These are phyloP conservation scores for Lachancea dasiensis DNA, from an alignment of 805 yeast genomes.

Conservation along the genomic window DNA sequence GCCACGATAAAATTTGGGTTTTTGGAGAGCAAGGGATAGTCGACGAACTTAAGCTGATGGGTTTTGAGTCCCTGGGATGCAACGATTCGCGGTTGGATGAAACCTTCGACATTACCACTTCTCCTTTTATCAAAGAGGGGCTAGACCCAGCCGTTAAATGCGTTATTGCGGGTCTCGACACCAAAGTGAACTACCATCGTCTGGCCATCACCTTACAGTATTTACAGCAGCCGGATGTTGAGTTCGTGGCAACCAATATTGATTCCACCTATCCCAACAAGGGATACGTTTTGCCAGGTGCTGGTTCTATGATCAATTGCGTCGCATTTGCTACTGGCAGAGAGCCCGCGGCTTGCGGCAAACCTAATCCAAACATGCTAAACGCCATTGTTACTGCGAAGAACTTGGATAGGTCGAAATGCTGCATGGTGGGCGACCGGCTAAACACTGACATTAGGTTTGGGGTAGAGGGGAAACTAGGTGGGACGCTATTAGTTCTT, in stretches of 20 bases:
- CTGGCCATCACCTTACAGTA: conserved; percentile 79
- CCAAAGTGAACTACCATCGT: conserved; percentile 72
- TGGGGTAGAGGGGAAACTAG: conserved; percentile 78
- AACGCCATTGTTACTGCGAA: conserved; percentile 72
- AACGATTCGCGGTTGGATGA: conserved; percentile 55
- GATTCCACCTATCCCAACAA: conserved; percentile 92
- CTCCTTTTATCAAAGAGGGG: conserved; percentile 40
- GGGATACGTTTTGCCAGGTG: conserved; percentile 86
- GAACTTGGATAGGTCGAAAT: conserved; percentile 47
- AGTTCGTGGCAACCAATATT: conserved; percentile 87
- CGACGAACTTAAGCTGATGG: conserved; percentile 68
- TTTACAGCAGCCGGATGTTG: conserved; percentile 50
- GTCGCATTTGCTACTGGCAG: conserved; percentile 73
- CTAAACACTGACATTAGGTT: conserved; percentile 92
- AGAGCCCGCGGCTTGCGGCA: conserved; percentile 85
- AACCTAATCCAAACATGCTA: conserved; percentile 87
- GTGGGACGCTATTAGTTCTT: conserved; percentile 76
- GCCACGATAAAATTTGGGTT: conserved; percentile 73
- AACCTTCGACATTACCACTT: conserved; percentile 50
- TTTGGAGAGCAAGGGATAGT: conserved; percentile 85
- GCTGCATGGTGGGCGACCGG: conserved; percentile 94
- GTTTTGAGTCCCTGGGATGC: conserved; percentile 79
- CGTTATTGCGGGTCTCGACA: conserved; percentile 84
- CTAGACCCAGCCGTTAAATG: conserved; percentile 75
- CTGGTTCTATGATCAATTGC: conserved; percentile 83